These are phyloP conservation scores for Diplodia sapinea DNA, from an alignment of 2,329 filamentous ascomycete genomes.

Conservation along the genomic window DNA sequence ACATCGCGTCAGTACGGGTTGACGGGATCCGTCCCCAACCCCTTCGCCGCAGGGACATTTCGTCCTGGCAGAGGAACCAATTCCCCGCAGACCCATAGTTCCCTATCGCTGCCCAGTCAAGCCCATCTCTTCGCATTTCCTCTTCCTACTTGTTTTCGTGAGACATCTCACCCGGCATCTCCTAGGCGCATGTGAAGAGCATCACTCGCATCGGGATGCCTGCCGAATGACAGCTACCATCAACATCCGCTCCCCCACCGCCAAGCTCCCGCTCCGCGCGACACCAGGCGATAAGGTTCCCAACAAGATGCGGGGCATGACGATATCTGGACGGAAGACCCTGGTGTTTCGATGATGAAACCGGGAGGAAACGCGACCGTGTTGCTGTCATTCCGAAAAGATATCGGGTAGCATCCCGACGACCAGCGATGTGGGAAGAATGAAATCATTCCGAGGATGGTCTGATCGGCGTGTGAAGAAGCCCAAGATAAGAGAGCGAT, in stretches of 20 bases:
- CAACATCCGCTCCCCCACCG: background rate
- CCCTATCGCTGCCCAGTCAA: background rate
- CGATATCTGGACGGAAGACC: slow-evolving; percentile 10
- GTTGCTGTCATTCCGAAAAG: background rate
- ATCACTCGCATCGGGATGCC: background rate
- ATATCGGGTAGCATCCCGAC: background rate
- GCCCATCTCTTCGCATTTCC: background rate
- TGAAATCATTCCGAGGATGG: background rate
- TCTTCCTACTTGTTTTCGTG: slow-evolving; percentile 22
- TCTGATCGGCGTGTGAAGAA: background rate
- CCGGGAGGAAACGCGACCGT: slow-evolving; percentile 1
- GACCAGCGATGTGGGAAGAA: background rate
- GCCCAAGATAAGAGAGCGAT: background rate
- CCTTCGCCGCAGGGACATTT: background rate
- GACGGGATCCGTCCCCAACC: background rate
- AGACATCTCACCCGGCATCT: background rate
- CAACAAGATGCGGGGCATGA: background rate
- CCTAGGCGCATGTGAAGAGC: slow-evolving; percentile 6
- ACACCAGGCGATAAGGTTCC: slow-evolving; percentile 8
- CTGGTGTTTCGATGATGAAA: background rate
- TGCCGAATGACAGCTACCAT: background rate
- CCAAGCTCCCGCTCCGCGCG: background rate
- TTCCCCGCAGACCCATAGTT: background rate
- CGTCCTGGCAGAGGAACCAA: background rate
- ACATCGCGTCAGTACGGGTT: background rate